Percentiles rank a stretch among this genome's conserved stretches.
These are phyloP conservation scores for Agaricus sinodeliciosus DNA, from an alignment of 768 basidiomycete species.

Conservation along the genomic window DNA sequence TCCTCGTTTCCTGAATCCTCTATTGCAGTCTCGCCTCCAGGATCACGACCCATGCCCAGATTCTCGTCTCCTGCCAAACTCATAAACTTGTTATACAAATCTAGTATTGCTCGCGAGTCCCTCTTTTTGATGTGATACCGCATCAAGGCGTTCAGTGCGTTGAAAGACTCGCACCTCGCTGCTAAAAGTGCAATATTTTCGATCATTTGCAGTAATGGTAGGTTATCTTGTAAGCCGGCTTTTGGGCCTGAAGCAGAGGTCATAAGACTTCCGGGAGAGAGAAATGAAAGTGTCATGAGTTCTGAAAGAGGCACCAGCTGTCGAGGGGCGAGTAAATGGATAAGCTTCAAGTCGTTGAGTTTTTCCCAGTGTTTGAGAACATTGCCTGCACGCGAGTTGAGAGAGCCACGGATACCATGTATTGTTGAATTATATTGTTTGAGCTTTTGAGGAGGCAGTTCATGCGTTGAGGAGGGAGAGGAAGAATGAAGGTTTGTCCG, in stretches of 20 bases:
- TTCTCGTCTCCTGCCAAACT: conserved; percentile 17
- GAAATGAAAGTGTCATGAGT: conserved; percentile 11
- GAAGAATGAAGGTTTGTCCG: neutral
- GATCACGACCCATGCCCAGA: neutral
- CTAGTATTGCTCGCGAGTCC: conserved; percentile 35
- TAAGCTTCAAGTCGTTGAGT: conserved; percentile 35
- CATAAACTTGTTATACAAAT: conserved; percentile 36
- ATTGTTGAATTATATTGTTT: conserved; percentile 26
- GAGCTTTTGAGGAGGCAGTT: conserved; percentile 13
- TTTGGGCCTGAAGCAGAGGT: neutral
- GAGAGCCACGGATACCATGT: conserved; percentile 29
- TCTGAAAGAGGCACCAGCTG: conserved; percentile 34
- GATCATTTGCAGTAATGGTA: conserved; percentile 15
- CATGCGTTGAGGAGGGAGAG: neutral
- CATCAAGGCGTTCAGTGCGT: conserved; percentile 47
- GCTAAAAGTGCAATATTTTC: conserved; percentile 45
- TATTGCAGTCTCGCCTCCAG: conserved; percentile 1
- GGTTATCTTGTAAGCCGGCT: neutral
- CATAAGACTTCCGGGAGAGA: neutral
- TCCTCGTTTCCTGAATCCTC: neutral
- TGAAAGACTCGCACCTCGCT: conserved; percentile 36
- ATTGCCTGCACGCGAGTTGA: conserved; percentile 26
- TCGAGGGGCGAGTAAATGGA: conserved; percentile 36
- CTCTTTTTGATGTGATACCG: conserved; percentile 32
- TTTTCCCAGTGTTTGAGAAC: conserved; percentile 32